Percentiles rank a stretch among this genome's conserved stretches.
These are phyloP conservation scores for Xylaria arbuscula DNA, from an alignment of 2,329 filamentous ascomycete genomes.

Conservation along the genomic window DNA sequence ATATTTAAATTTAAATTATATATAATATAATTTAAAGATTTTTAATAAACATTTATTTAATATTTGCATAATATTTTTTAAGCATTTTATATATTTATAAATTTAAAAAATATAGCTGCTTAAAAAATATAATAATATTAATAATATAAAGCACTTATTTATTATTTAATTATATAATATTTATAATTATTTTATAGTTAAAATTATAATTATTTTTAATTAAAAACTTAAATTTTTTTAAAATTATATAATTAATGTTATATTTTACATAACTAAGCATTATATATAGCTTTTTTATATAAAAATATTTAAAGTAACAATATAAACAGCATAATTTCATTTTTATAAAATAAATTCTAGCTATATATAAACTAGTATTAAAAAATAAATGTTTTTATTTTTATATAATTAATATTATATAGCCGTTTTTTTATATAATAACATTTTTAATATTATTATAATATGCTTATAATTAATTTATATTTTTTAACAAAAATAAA, in stretches of 20 bases:
- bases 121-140: neutral
- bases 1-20: neutral
- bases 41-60: no score
- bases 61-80: no score
- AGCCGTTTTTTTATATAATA: neutral
- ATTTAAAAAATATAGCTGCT: neutral
- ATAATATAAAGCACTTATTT: neutral
- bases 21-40: no score
- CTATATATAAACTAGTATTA: no score
- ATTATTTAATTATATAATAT: neutral
- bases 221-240: neutral
- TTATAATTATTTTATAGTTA: no score
- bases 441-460: neutral
- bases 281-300: neutral
- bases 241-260: neutral
- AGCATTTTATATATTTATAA: no score
- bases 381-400: neutral
- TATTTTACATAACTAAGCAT: neutral
- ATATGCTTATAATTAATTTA: neutral
- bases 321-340: no score
- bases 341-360: no score
- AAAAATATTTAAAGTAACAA: no score
- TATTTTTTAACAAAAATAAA: no score
- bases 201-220: no score
- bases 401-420: neutral